phyloP scores from a whole-genome alignment of 2,329 filamentous ascomycete genomes.

The Rhexocercosporidium sp. region DNA sequence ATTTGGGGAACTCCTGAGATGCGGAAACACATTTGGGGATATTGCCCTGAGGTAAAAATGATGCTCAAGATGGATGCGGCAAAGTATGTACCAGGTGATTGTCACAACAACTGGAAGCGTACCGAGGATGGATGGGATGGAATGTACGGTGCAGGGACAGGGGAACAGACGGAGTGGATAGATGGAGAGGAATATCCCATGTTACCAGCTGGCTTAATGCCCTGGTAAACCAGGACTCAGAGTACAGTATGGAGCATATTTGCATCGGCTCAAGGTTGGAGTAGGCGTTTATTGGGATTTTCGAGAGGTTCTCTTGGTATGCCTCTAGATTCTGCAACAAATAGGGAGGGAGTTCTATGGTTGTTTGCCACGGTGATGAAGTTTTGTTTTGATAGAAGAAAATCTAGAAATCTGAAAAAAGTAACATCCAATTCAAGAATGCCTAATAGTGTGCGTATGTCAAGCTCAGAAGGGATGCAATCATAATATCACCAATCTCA shows the following conservation, averaged over 20 bases:
- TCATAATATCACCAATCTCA: not conserved
- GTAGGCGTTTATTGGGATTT: not conserved
- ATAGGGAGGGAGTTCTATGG: conserved; percentile 2
- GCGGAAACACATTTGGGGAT: conserved; percentile 58
- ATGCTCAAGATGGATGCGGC: conserved; percentile 60
- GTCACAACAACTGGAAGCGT: conserved; percentile 53
- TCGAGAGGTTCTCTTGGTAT: not conserved
- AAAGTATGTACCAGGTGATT: conserved; percentile 55
- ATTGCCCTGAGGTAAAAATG: conserved; percentile 65
- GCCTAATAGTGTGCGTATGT: not conserved
- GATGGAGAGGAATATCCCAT: conserved; percentile 42
- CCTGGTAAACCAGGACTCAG: conserved; percentile 34
- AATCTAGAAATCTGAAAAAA: not conserved
- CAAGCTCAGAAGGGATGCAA: too few relatives aligned
- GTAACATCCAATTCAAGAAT: not conserved
- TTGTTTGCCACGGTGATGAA: conserved; percentile 6
- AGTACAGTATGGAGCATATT: not conserved
- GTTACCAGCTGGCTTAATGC: conserved; percentile 37
- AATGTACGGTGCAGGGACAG: conserved; percentile 18
- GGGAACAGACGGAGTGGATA: conserved; percentile 36
- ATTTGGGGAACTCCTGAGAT: conserved; percentile 56
- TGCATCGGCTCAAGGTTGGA: not conserved
- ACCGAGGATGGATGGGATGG: conserved; percentile 34
- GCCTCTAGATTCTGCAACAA: not conserved
- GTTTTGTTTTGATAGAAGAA: conserved; percentile 9